These are phyloP conservation scores for Pezicula radicicola DNA, from an alignment of 2,329 filamentous ascomycete genomes.

Conservation along the genomic window DNA sequence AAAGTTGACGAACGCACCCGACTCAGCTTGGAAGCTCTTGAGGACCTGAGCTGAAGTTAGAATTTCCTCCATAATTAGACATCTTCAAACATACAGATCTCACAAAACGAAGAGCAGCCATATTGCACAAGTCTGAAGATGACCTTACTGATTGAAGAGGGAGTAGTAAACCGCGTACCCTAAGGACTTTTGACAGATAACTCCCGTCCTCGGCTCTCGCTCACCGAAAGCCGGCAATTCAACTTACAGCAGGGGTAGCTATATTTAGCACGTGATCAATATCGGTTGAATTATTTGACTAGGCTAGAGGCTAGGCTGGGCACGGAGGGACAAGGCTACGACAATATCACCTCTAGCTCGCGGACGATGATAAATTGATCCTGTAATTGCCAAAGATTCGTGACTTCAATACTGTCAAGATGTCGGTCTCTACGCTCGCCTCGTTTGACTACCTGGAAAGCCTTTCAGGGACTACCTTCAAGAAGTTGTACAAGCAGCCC, in stretches of 20 bases:
- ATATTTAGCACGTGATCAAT: too few relatives aligned
- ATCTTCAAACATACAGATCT: slow-evolving; percentile 49
- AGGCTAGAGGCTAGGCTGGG: too few relatives aligned
- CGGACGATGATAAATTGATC: slow-evolving; percentile 20
- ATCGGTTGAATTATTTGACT: too few relatives aligned
- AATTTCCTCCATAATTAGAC: background rate
- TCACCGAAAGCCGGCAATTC: too few relatives aligned
- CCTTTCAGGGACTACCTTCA: slow-evolving; percentile 84
- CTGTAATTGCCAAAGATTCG: slow-evolving; percentile 2
- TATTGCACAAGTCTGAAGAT: slow-evolving; percentile 23
- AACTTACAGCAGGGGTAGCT: too few relatives aligned
- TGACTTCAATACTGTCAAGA: slow-evolving; percentile 17
- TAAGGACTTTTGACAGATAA: too few relatives aligned
- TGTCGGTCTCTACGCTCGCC: slow-evolving; percentile 48
- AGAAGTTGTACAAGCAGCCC: slow-evolving; percentile 90
- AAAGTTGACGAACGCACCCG: slow-evolving; percentile 37
- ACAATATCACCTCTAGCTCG: background rate
- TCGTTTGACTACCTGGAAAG: slow-evolving; percentile 90
- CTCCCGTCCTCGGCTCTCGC: too few relatives aligned
- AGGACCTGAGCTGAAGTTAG: slow-evolving; percentile 59
- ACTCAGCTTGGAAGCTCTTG: slow-evolving; percentile 73
- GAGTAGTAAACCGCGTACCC: slow-evolving; percentile 11
- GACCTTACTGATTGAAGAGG: slow-evolving; percentile 7
- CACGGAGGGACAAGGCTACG: background rate
- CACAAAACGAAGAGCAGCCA: slow-evolving; percentile 60